Percentiles rank a stretch among this genome's conserved stretches.
These are phyloP conservation scores for Geotrichum siamense DNA, from an alignment of 1,139 yeast genomes.

Conservation along the genomic window DNA sequence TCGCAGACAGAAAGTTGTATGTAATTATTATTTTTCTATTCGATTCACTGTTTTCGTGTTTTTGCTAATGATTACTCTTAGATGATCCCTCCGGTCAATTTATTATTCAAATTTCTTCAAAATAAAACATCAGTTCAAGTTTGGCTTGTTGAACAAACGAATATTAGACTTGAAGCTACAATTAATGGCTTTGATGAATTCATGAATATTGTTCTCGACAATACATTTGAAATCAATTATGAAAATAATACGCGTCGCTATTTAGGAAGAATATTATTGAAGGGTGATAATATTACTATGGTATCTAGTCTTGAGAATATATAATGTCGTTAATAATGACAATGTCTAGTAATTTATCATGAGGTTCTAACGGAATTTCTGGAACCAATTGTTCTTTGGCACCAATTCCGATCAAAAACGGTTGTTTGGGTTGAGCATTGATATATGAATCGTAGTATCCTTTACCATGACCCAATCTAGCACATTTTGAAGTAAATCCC, in stretches of 20 bases:
- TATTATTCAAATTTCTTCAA: constrained; percentile 79
- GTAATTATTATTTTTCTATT: background rate
- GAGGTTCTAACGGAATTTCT: constrained; percentile 56
- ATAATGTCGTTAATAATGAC: constrained; percentile 40
- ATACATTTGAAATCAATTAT: constrained; percentile 61
- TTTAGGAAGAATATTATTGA: constrained; percentile 59
- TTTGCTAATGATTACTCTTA: constrained; percentile 20
- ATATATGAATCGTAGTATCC: constrained; percentile 86
- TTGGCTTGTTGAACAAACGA: constrained; percentile 61
- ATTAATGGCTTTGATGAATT: constrained; percentile 94
- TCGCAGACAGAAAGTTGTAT: constrained; percentile 4
- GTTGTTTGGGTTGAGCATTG: constrained; percentile 31
- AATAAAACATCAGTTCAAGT: constrained; percentile 81
- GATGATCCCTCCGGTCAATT: constrained; percentile 85
- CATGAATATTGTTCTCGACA: constrained; percentile 92
- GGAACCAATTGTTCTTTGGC: constrained; percentile 59
- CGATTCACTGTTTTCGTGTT: background rate
- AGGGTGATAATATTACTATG: constrained; percentile 90
- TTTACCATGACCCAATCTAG: constrained; percentile 84
- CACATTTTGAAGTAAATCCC: constrained; percentile 53
- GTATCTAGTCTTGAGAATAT: constrained; percentile 49
- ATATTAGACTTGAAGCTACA: constrained; percentile 70
- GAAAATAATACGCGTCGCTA: constrained; percentile 41
- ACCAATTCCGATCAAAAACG: constrained; percentile 56
- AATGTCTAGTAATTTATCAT: constrained; percentile 61